Conservation (phyloP, 495 filamentous ascomycete species). For the Daldinia caldariorum region DNA sequence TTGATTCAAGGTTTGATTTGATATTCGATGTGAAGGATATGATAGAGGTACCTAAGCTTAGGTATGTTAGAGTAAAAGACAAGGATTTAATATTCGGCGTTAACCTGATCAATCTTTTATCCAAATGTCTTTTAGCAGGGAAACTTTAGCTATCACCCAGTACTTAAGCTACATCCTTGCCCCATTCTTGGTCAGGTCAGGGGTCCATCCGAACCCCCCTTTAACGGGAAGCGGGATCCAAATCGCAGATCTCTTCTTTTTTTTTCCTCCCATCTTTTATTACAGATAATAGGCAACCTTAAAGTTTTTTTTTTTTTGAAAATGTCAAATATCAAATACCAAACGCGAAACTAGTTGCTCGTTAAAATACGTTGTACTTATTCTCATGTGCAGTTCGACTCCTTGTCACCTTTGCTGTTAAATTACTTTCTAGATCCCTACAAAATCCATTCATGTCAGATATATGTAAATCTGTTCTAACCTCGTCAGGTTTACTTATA, state of each 20-base stretch:
- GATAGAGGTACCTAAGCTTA: too few species aligned
- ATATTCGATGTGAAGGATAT: background rate
- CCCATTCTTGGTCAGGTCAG: slow-evolving; percentile 13
- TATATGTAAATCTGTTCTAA: slow-evolving; percentile 8
- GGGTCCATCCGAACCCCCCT: slow-evolving; percentile 10
- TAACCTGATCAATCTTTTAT: background rate
- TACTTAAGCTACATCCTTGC: slow-evolving; percentile 33
- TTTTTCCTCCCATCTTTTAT: slow-evolving; percentile 20
- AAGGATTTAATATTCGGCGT: background rate
- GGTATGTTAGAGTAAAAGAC: too few species aligned
- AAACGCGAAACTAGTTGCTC: slow-evolving; percentile 5
- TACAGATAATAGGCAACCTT: slow-evolving; percentile 34
- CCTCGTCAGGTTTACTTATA: slow-evolving; percentile 12
- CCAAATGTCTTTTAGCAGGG: slow-evolving; percentile 2
- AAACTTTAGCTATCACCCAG: slow-evolving; percentile 18
- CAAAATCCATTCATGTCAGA: background rate
- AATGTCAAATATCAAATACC: background rate
- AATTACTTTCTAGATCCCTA: background rate
- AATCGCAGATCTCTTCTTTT: slow-evolving; percentile 40
- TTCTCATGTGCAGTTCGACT: background rate
- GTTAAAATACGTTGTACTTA: background rate
- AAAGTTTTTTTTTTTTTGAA: background rate
- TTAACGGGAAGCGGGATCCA: slow-evolving; percentile 37
- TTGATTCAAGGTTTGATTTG: background rate
- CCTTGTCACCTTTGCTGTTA: background rate